A percentile compares a stretch with the other conserved stretches of the same genome.
Evolutionary conservation across 352 stramenopile genomes (phyloP).

Genomic region (Bremia lactucae): DNA sequence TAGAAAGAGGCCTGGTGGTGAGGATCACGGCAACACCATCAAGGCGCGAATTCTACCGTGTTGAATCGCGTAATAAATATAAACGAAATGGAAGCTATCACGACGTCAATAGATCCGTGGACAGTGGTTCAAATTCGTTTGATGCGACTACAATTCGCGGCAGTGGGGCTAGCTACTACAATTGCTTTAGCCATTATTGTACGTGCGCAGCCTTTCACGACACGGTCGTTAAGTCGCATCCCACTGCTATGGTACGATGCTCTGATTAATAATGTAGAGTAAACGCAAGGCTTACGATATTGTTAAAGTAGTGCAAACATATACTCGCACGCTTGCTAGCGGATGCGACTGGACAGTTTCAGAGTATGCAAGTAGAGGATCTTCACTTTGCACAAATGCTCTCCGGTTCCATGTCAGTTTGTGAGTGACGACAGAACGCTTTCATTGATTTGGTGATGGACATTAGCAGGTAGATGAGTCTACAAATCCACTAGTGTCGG

Average conservation of each 20-base stretch:
- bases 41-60: constrained; percentile 43
- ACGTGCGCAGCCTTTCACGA: constrained; percentile 47
- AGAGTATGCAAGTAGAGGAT: constrained; percentile 43
- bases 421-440: no score
- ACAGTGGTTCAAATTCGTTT: constrained; percentile 30
- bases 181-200: constrained; percentile 62
- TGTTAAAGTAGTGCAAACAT: constrained; percentile 50
- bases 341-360: constrained; percentile 35
- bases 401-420: constrained; percentile 16
- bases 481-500: no score
- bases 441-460: no score
- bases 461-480: no score
- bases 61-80: constrained; percentile 58
- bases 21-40: constrained; percentile 38
- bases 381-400: constrained; percentile 52
- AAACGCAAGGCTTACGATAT: background rate
- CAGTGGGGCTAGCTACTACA: constrained; percentile 56
- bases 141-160: constrained; percentile 29
- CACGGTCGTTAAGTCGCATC: constrained; percentile 19
- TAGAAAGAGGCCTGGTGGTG: constrained; percentile 34
- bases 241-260: constrained; percentile 40
- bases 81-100: constrained; percentile 6
- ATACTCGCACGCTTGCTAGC: constrained; percentile 52
- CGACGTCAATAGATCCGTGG: constrained; percentile 6
- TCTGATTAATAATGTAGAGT: background rate